phyloP scores from a whole-genome alignment of 345 rosid genomes.

The Orychophragmus violaceus region DNA sequence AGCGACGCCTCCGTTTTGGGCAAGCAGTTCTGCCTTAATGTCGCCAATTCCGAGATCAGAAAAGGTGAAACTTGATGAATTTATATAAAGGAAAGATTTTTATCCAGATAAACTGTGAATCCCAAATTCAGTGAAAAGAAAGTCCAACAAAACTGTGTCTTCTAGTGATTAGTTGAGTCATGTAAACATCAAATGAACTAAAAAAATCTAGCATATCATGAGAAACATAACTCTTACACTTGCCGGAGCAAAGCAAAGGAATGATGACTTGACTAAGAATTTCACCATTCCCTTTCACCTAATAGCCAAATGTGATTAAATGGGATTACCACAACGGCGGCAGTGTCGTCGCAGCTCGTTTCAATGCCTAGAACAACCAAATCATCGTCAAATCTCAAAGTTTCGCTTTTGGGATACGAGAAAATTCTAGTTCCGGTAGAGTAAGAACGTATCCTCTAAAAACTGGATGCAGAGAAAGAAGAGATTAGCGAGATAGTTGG shows the following conservation, averaged over 20 bases:
- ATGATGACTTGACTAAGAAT: constrained; percentile 80
- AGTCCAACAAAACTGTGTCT: background rate
- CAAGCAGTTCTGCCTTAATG: constrained; percentile 78
- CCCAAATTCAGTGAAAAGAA: too few relatives aligned
- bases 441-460: background rate
- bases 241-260: background rate
- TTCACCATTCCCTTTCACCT: too few relatives aligned
- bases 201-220: background rate
- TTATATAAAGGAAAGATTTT: background rate
- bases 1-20: constrained; percentile 78
- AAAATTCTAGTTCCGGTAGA: background rate
- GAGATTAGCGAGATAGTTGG: background rate
- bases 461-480: constrained; percentile 7
- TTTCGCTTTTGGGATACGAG: background rate
- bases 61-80: background rate
- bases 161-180: background rate
- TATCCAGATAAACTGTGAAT: background rate
- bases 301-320: background rate
- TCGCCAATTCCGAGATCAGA: constrained; percentile 5
- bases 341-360: constrained; percentile 97
- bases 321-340: constrained; percentile 70
- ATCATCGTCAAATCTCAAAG: too few relatives aligned
- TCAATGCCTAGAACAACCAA: too few relatives aligned
- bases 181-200: background rate
- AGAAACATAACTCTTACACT: background rate